These are phyloP conservation scores for Hevea brasiliensis DNA, from an alignment of 345 rosid species.

Conservation along the genomic window DNA sequence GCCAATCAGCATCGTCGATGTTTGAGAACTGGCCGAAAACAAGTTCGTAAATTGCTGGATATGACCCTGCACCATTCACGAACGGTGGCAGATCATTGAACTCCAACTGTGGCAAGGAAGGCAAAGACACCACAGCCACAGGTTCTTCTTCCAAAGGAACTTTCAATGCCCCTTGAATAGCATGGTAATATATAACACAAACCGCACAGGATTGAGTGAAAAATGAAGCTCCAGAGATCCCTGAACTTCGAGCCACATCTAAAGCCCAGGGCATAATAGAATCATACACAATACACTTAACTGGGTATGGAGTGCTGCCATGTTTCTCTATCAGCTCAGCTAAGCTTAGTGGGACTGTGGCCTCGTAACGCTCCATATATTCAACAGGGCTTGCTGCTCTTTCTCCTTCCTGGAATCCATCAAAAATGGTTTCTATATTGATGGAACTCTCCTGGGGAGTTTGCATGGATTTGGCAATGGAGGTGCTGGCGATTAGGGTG, in stretches of 20 bases:
- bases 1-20: conserved; percentile 20
- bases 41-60: conserved; percentile 55
- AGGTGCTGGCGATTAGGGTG: conserved; percentile 41
- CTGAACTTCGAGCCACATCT: conserved; percentile 45
- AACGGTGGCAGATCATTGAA: conserved; percentile 58
- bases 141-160: conserved; percentile 9
- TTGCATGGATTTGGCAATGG: conserved; percentile 30
- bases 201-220: conserved; percentile 65
- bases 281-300: conserved; percentile 57
- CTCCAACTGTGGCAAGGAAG: conserved; percentile 45
- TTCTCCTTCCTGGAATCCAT: conserved; percentile 4
- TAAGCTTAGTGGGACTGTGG: conserved; percentile 42
- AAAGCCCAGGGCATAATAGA: conserved; percentile 50
- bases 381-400: not conserved
- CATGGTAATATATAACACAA: conserved; percentile 40
- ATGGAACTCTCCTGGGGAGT: not conserved
- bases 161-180: conserved; percentile 9
- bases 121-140: conserved; percentile 33
- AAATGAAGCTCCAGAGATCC: conserved; percentile 46
- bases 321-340: conserved; percentile 42
- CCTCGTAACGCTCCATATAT: conserved; percentile 12
- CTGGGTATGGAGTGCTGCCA: conserved; percentile 30
- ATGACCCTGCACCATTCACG: conserved; percentile 38
- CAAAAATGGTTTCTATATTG: conserved; percentile 9
- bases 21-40: conserved; percentile 53